Evolutionary conservation across 345 rosid genomes (phyloP).

Genomic region (Pistacia vera): DNA sequence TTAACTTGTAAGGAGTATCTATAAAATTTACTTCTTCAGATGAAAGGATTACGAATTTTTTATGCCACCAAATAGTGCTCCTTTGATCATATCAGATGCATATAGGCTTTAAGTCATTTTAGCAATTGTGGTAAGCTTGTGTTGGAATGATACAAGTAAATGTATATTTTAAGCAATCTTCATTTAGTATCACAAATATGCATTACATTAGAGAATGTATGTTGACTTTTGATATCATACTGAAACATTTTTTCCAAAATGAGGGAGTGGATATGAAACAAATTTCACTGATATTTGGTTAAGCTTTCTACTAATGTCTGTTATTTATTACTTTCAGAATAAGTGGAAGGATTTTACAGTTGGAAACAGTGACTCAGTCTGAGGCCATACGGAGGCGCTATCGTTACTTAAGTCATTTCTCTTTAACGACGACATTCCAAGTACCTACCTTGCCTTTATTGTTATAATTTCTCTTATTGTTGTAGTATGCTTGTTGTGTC

Average conservation of each 20-base stretch:
- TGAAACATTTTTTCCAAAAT: neutral
- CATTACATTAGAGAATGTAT: neutral
- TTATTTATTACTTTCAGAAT: slow-evolving; percentile 46
- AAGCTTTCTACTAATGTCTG: neutral
- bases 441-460: slow-evolving; percentile 30
- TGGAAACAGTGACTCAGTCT: slow-evolving; percentile 85
- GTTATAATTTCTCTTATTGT: neutral
- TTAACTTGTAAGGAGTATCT: neutral
- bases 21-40: neutral
- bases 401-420: slow-evolving; percentile 88
- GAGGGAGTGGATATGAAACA: neutral
- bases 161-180: neutral
- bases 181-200: neutral
- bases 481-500: slow-evolving; percentile 12
- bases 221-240: neutral
- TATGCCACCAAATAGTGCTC: neutral
- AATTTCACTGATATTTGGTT: neutral
- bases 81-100: neutral
- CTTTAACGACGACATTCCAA: slow-evolving; percentile 85
- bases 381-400: slow-evolving; percentile 86
- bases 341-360: slow-evolving; percentile 77
- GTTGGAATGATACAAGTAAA: neutral
- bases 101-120: neutral
- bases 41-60: neutral
- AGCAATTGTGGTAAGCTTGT: neutral